Conservation (phyloP, 2,329 filamentous ascomycete genomes). For the Penicillium sp. region DNA sequence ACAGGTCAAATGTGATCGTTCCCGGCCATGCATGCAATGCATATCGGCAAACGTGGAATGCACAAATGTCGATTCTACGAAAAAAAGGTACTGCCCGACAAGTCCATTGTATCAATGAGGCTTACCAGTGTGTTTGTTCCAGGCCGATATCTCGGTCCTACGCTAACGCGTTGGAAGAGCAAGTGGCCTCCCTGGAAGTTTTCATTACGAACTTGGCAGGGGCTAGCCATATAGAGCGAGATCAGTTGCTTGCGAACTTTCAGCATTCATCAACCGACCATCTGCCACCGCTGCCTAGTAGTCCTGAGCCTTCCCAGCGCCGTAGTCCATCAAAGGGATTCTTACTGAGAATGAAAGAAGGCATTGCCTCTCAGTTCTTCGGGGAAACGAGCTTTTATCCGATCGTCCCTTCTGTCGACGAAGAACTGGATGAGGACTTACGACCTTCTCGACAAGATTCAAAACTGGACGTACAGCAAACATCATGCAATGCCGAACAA, state of each 20-base stretch:
- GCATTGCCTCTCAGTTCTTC: not conserved
- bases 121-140: not conserved
- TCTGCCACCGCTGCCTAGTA: not conserved
- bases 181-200: not conserved
- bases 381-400: conserved; percentile 3
- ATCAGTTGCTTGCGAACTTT: conserved; percentile 1
- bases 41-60: not conserved
- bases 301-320: not conserved
- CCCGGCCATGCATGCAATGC: conserved; percentile 4
- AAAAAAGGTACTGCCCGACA: not conserved
- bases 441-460: not conserved
- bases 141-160: not conserved
- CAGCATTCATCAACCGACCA: not conserved
- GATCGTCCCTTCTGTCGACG: conserved; percentile 1
- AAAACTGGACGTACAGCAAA: too few species aligned
- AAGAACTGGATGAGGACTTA: not conserved
- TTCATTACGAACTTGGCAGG: not conserved
- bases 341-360: conserved; percentile 3
- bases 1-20: conserved; percentile 3
- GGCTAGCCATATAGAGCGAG: conserved; percentile 1
- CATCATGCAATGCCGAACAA: not conserved
- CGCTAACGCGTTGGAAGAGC: not conserved
- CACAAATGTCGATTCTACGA: not conserved
- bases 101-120: not conserved
- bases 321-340: not conserved